Conservation (phyloP, 495 filamentous ascomycete species). For the Daldinia vernicosa region DNA sequence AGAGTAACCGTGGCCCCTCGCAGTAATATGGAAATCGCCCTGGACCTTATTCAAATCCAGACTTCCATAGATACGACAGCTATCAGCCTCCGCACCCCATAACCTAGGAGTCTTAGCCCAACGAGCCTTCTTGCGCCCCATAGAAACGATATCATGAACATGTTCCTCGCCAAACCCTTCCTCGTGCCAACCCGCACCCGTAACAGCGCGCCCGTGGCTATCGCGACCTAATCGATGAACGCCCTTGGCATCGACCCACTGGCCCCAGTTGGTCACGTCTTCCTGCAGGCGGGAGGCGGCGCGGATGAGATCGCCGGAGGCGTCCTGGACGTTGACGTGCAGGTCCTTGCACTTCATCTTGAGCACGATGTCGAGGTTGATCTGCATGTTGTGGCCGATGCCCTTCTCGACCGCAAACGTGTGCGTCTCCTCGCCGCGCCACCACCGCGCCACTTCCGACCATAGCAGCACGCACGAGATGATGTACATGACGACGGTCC, state of each 20-base stretch:
- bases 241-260: slow-evolving; percentile 79
- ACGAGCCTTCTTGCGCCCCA: slow-evolving; percentile 63
- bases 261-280: slow-evolving; percentile 80
- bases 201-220: slow-evolving; percentile 55
- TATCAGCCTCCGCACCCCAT: slow-evolving; percentile 63
- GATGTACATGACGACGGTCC: slow-evolving; percentile 83
- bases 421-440: slow-evolving; percentile 80
- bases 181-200: slow-evolving; percentile 66
- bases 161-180: slow-evolving; percentile 73
- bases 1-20: slow-evolving; percentile 90
- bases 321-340: slow-evolving; percentile 97
- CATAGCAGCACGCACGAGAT: slow-evolving; percentile 76
- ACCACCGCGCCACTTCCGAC: slow-evolving; percentile 83
- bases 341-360: slow-evolving; percentile 88
- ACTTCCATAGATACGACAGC: slow-evolving; percentile 88
- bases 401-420: slow-evolving; percentile 95
- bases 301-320: slow-evolving; percentile 87
- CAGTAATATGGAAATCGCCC: slow-evolving; percentile 98
- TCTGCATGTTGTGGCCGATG: slow-evolving; percentile 84
- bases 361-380: slow-evolving; percentile 96
- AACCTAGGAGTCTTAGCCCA: slow-evolving; percentile 79
- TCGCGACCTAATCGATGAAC: slow-evolving; percentile 71
- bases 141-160: slow-evolving; percentile 74
- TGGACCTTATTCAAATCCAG: slow-evolving; percentile 95
- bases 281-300: slow-evolving; percentile 76